These are phyloP conservation scores for Pigoraptor vietnamica DNA, from an alignment of 78 protist species.

Conservation along the genomic window DNA sequence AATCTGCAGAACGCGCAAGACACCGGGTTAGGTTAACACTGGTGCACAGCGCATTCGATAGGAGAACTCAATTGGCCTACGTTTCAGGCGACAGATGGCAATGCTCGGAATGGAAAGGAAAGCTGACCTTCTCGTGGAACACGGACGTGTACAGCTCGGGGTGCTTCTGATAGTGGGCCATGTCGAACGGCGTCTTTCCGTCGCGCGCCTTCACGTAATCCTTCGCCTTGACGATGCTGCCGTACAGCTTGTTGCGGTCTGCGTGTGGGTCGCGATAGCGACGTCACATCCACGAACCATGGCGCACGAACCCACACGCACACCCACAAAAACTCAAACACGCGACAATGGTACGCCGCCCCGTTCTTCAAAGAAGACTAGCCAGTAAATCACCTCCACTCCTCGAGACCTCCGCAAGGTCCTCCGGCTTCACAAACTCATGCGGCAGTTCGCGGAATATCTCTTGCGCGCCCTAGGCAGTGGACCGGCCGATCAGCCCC, in stretches of 20 bases:
- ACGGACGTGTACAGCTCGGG: not conserved
- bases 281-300: too few species aligned
- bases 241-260: constrained; percentile 9
- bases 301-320: not conserved
- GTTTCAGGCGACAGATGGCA: not conserved
- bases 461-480: constrained; percentile 59
- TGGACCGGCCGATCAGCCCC: too few species aligned
- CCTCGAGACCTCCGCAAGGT: constrained; percentile 50
- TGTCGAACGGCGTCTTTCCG: not conserved
- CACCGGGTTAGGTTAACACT: too few species aligned
- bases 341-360: not conserved
- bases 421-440: constrained; percentile 52
- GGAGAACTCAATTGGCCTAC: not conserved
- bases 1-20: not conserved
- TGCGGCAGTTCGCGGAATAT: constrained; percentile 74
- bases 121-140: not conserved
- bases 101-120: too few species aligned
- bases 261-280: not conserved
- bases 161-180: not conserved
- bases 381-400: constrained; percentile 4
- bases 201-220: not conserved
- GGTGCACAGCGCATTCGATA: too few species aligned
- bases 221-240: not conserved
- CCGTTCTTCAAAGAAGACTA: too few species aligned
- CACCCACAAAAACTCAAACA: not conserved